Conservation (phyloP, 352 stramenopile genomes). For the Globisporangium rhizosaccharum region DNA sequence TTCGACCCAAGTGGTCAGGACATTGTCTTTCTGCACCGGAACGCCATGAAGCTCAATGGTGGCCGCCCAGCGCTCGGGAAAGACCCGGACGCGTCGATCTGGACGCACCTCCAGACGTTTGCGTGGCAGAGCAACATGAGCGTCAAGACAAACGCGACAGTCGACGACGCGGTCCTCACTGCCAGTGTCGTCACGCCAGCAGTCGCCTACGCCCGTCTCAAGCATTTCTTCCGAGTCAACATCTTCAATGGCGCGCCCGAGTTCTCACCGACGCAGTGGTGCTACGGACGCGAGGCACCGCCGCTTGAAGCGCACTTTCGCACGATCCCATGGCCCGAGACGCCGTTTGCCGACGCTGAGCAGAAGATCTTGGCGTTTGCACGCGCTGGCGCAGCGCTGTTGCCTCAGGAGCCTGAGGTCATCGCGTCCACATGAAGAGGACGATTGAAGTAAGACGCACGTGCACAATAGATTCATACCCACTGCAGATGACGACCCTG, state of each 20-base stretch:
- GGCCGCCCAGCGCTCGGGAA: slow-evolving; percentile 6
- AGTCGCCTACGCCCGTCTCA: slow-evolving; percentile 6
- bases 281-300: slow-evolving; percentile 11
- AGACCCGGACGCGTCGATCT: slow-evolving; percentile 7
- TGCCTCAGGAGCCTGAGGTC: slow-evolving; percentile 5
- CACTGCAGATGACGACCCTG: too few relatives aligned
- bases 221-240: slow-evolving; percentile 11
- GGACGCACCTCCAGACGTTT: slow-evolving; percentile 18
- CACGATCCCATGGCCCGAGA: slow-evolving; percentile 10
- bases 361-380: slow-evolving; percentile 6
- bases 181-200: neutral
- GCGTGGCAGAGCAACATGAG: slow-evolving; percentile 3
- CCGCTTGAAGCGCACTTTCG: slow-evolving; percentile 7
- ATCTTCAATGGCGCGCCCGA: slow-evolving; percentile 18
- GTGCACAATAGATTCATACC: neutral
- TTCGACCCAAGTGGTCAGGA: slow-evolving; percentile 18
- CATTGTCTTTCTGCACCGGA: slow-evolving; percentile 54
- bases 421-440: slow-evolving; percentile 6
- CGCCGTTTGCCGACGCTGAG: slow-evolving; percentile 2
- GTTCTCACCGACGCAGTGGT: slow-evolving; percentile 13
- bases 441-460: neutral
- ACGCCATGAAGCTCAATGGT: slow-evolving; percentile 31
- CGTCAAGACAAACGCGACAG: slow-evolving; percentile 1
- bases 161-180: neutral
- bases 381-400: slow-evolving; percentile 1